Base-by-base conservation (phyloP, 2,329 filamentous ascomycete genomes). In the Tolypocladium sp. region DNA sequence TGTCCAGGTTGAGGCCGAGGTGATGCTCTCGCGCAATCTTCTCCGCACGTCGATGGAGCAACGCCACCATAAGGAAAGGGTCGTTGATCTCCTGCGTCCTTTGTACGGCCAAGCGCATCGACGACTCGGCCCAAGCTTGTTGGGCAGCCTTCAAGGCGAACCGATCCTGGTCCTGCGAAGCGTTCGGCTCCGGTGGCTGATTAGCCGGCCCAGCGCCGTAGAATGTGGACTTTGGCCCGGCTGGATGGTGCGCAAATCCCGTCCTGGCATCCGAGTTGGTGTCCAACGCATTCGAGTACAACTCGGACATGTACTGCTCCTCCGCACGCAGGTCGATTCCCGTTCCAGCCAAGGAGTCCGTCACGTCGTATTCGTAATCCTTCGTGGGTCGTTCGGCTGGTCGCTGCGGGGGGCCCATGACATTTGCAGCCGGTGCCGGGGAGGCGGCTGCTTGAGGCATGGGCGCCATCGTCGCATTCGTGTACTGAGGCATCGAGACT, bases 241-340 rank as follows among this genome's bases (percentile, higher is more conserved):
- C 74, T 9, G 79, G 75, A 61, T 87, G 83, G 7, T 74, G 70
- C 22, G 72, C 66, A 27, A 83, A 74, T 17, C 86, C 76, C 54
- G 80, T 77, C 67, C 80, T 73, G 57, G 79, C 73, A 65, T 85
- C 77, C 57, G 71, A 66, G 30, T 70, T 74, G 58, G 71, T 67
- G 58, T 78, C 76, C 61, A 77, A 79, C 10, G 79, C 68, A 40
- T 72, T 79, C 52, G 83, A 82, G 68, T 86, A 88, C 59, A 85
- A 78, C 60, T 85, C 86, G 52, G 90, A 87, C 71, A 94, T 80
- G 64, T 86, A 90, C 66, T 92, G 90, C 68, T 95, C 91, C 72
- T 96, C 92, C 63, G 91, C 91, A 60, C 88, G 86, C 54, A 96
- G 75, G 76, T 96, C 90, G 63, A 97, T 91, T 56, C 91, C 92